These are phyloP conservation scores for Tetrapisispora taiwanensis DNA, from an alignment of 805 yeast species.

Conservation along the genomic window DNA sequence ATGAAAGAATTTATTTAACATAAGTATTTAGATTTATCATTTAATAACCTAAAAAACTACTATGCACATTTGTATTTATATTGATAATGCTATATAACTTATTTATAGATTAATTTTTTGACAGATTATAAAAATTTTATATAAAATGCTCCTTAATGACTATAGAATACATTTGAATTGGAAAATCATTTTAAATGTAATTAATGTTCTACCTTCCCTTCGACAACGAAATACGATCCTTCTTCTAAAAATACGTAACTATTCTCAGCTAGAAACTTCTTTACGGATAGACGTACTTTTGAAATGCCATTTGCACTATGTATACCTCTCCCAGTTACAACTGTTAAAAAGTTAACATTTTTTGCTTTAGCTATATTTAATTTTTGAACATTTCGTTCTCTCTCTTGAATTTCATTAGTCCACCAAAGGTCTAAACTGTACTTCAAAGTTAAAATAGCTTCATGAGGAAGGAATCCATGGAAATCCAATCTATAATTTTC, in stretches of 20 bases:
- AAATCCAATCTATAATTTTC: constrained; percentile 37
- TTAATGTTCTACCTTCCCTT: constrained; percentile 31
- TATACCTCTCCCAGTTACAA: constrained; percentile 62
- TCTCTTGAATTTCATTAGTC: constrained; percentile 38
- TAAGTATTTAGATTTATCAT: no score
- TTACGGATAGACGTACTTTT: constrained; percentile 37
- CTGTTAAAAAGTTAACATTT: constrained; percentile 34
- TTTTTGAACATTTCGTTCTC: constrained; percentile 35
- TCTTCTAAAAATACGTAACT: constrained; percentile 40
- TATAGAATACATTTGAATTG: no score
- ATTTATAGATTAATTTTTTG: no score
- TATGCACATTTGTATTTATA: no score
- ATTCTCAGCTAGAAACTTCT: constrained; percentile 29
- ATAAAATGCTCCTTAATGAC: no score
- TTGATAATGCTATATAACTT: neutral
- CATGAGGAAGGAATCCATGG: constrained; percentile 41
- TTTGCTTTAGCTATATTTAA: constrained; percentile 30
- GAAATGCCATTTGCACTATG: constrained; percentile 54
- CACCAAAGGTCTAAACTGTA: constrained; percentile 48
- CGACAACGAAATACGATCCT: constrained; percentile 33
- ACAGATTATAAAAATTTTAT: no score
- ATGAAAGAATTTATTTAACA: constrained; percentile 16
- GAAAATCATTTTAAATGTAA: no score
- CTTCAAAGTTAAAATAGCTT: constrained; percentile 35
- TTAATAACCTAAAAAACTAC: no score